phyloP scores from a whole-genome alignment of 2,329 filamentous ascomycete genomes.

The Dothistroma pini region DNA sequence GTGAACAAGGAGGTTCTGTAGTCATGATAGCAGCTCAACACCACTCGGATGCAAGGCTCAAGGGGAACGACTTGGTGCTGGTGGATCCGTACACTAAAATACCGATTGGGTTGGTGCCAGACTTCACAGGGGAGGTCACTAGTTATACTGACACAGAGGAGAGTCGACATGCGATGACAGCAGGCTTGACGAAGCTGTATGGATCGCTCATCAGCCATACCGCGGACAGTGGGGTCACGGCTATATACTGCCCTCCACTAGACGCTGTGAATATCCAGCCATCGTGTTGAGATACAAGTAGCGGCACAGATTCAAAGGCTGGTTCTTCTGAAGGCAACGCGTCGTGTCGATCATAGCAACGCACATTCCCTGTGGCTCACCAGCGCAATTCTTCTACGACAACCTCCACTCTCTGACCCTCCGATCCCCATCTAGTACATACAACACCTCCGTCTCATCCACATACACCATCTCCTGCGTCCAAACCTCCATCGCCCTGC shows the following conservation, averaged over 20 bases:
- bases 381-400: not conserved
- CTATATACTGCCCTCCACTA: not conserved
- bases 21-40: not conserved
- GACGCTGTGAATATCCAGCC: not conserved
- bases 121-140: not conserved
- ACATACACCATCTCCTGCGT: not conserved
- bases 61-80: not conserved
- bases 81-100: not conserved
- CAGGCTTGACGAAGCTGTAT: not conserved
- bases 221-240: not conserved
- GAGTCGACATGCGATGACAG: not conserved
- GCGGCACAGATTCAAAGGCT: too few species aligned
- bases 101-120: not conserved
- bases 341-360: too few species aligned
- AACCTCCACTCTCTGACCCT: slow-evolving; percentile 12
- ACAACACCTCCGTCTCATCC: slow-evolving; percentile 6
- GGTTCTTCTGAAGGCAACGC: too few species aligned
- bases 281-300: not conserved
- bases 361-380: too few species aligned
- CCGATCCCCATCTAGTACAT: slow-evolving; percentile 10
- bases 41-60: not conserved
- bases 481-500: not conserved
- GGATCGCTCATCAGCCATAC: not conserved
- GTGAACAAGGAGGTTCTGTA: not conserved
- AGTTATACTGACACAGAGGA: not conserved